Evolutionary conservation across 2,329 filamentous ascomycete species (phyloP).

Genomic region (Colletotrichum salicis): DNA sequence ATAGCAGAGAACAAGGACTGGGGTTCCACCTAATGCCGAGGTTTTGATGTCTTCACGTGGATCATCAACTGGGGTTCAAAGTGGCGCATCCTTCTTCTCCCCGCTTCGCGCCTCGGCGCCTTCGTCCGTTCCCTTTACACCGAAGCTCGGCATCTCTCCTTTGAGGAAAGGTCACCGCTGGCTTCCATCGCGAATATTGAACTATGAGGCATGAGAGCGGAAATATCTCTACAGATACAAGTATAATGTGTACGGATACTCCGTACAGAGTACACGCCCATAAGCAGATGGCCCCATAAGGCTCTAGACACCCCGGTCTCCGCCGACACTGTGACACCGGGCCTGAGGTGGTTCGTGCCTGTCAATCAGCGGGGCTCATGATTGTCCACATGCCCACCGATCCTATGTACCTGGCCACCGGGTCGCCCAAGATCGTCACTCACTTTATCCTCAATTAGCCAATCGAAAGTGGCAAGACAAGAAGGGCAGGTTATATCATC

Average conservation of each 20-base stretch:
- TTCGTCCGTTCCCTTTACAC: not conserved
- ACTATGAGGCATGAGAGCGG: too few relatives aligned
- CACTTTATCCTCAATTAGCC: not conserved
- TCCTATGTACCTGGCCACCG: not conserved
- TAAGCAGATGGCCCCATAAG: not conserved
- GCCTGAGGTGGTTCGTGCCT: slow-evolving; percentile 4
- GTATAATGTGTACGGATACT: too few relatives aligned
- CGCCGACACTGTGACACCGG: not conserved
- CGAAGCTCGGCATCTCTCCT: not conserved
- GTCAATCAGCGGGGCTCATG: slow-evolving; percentile 19
- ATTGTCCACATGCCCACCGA: not conserved
- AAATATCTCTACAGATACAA: too few relatives aligned
- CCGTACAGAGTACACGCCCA: too few relatives aligned
- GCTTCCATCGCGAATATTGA: too few relatives aligned
- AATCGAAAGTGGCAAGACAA: not conserved
- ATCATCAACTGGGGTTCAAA: not conserved
- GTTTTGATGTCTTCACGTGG: not conserved
- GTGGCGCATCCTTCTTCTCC: not conserved
- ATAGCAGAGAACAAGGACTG: not conserved
- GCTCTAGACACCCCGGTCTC: not conserved
- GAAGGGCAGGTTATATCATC: not conserved
- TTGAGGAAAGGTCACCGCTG: too few relatives aligned
- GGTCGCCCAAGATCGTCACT: not conserved
- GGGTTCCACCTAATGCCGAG: not conserved
- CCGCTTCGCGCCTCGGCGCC: not conserved